Evolutionary conservation across 2,329 filamentous ascomycete species (phyloP).

Genomic region (Fusarium avenaceum): DNA sequence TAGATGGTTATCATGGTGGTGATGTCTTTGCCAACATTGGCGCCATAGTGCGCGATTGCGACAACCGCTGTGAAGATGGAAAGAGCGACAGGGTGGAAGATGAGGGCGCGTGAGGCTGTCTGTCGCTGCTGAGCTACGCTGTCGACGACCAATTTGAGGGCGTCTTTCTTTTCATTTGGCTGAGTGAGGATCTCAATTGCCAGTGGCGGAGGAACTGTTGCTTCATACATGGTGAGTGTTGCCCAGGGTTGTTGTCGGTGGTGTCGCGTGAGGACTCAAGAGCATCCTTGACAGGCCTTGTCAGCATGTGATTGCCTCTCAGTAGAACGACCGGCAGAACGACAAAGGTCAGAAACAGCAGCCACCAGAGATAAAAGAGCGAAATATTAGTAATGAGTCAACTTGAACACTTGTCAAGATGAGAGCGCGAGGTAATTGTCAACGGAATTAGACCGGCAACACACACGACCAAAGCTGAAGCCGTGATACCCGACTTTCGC

Average conservation of each 20-base stretch:
- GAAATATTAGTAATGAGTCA: neutral
- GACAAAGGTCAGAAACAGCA: neutral
- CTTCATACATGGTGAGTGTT: slow-evolving; percentile 18
- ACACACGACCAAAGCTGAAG: slow-evolving; percentile 21
- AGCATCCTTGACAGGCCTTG: too few relatives aligned
- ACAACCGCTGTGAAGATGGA: slow-evolving; percentile 59
- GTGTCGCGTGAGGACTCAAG: neutral
- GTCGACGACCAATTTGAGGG: slow-evolving; percentile 81
- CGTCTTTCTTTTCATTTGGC: slow-evolving; percentile 72
- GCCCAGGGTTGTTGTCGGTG: neutral
- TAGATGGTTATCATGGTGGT: slow-evolving; percentile 67
- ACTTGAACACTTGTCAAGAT: neutral
- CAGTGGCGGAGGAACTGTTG: slow-evolving; percentile 67
- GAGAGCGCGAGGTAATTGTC: slow-evolving; percentile 10
- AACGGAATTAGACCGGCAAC: slow-evolving; percentile 33
- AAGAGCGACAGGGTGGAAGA: slow-evolving; percentile 71
- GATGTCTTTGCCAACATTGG: slow-evolving; percentile 61
- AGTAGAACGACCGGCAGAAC: neutral
- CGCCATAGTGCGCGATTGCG: slow-evolving; percentile 59
- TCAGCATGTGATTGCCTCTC: neutral
- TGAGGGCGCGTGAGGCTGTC: slow-evolving; percentile 71
- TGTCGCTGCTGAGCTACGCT: slow-evolving; percentile 87
- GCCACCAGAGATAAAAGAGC: neutral
- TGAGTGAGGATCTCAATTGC: slow-evolving; percentile 67
- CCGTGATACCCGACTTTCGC: slow-evolving; percentile 37